Base-by-base conservation (phyloP, 31 red algal species). In the Asparagopsis taxiformis region DNA sequence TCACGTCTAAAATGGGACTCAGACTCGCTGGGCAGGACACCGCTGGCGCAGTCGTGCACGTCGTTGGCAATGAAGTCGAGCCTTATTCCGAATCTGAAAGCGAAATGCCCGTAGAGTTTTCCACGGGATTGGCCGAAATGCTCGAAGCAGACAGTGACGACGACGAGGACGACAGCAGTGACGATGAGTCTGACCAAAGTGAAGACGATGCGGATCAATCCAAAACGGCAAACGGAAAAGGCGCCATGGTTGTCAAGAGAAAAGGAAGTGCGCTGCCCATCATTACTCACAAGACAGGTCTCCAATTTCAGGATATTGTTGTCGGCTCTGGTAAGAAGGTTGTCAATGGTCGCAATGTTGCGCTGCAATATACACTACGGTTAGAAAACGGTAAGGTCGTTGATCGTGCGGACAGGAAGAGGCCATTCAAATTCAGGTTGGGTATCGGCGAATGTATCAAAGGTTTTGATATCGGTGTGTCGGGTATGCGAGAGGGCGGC, bases 401-500 rank as follows among this genome's bases (percentile, higher is more conserved):
- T 41, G 89, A 92, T 55, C 68, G 69, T 29, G 72, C 89, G 8
- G 73, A 74, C 17, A 30, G 74, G 58, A 64, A 70, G 52, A 64
- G 66, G 49, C 79, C 89, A 11, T 80, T 96, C 59, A 79, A 74
- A 57, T 96, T 90, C 66, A 30, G 67, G 31, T 60, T 96, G 48
- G 93, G 85, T 13, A 67, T 68, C 28, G 83, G 94, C 0, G 89
- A 92, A 51, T 87, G 86, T 72, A 79, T 98, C 3, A 77, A 88
- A 61, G 94, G 94, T 33, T 90, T 87, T 78, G 94, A 98, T 68
- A 80, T 89, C 35, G 90, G 86, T 0, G 51, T 98, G 11, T 62
- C 31, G 34, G 78, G 79, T 29, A 98, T 98, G 94, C 72, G 82
- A 1, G 89, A 89, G 68, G 94, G 94, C 41, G 94, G 92, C n/a